Percentiles rank a stretch among this genome's conserved stretches.
Conservation (phyloP, 345 rosid genomes). For the Anastatica hierochuntica region DNA sequence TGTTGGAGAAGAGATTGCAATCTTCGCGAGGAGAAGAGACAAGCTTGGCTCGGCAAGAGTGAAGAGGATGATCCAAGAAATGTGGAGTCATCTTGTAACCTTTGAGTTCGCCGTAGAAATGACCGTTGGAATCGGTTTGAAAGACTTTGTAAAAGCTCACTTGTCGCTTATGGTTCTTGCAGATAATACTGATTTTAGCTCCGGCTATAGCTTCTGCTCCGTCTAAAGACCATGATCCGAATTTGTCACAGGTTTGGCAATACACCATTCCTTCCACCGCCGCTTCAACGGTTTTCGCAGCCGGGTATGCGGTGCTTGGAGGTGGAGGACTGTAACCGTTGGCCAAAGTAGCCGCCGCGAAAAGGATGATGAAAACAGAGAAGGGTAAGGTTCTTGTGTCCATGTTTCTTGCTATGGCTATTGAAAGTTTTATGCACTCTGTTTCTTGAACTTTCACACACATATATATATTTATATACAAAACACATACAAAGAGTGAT, state of each 20-base stretch:
- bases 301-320: conserved; percentile 21
- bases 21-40: conserved; percentile 56
- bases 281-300: conserved; percentile 34
- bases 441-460: conserved; percentile 19
- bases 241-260: conserved; percentile 61
- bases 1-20: conserved; percentile 59
- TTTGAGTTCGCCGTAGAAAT: conserved; percentile 66
- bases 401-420: conserved; percentile 5
- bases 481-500: not conserved
- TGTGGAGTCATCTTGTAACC: conserved; percentile 37
- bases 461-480: conserved; percentile 6
- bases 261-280: conserved; percentile 80
- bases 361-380: conserved; percentile 25
- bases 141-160: conserved; percentile 60
- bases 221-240: conserved; percentile 60
- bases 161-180: conserved; percentile 47
- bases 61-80: conserved; percentile 73
- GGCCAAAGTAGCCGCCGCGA: conserved; percentile 14
- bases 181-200: conserved; percentile 59
- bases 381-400: conserved; percentile 10
- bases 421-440: too few species aligned
- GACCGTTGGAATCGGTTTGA: conserved; percentile 44
- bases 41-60: conserved; percentile 62
- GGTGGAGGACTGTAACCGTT: conserved; percentile 21
- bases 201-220: conserved; percentile 60